These are phyloP conservation scores for Kregervanrija delftensis DNA, from an alignment of 805 yeast species.

Conservation along the genomic window DNA sequence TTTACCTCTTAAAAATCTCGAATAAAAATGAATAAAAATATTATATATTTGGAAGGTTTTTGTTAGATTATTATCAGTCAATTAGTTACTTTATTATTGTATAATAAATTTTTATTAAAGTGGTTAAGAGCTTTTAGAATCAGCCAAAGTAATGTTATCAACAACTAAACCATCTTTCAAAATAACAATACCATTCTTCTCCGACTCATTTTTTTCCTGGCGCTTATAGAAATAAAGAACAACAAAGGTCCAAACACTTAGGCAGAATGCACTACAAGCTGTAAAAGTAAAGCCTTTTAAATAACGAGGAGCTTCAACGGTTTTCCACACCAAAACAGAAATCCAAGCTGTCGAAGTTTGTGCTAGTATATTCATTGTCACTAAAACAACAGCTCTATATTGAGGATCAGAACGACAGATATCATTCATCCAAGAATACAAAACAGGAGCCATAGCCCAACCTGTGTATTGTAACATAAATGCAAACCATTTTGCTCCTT, in stretches of 20 bases:
- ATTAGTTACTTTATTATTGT: no score
- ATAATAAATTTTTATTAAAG: no score
- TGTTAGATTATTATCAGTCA: no score
- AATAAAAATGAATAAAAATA: no score
- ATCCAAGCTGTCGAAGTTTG: slow-evolving; percentile 36
- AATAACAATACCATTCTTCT: slow-evolving; percentile 41
- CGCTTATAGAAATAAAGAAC: slow-evolving; percentile 38
- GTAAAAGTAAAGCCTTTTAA: slow-evolving; percentile 29
- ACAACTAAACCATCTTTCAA: slow-evolving; percentile 28
- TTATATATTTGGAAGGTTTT: no score
- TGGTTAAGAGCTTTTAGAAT: no score
- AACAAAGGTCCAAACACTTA: slow-evolving; percentile 14
- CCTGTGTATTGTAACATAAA: slow-evolving; percentile 35
- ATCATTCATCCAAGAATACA: slow-evolving; percentile 48
- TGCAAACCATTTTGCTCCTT: slow-evolving; percentile 34
- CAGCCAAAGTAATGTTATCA: no score
- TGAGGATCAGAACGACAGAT: slow-evolving; percentile 36
- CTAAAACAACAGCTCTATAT: slow-evolving; percentile 32
- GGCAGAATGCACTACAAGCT: slow-evolving; percentile 19
- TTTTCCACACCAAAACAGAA: slow-evolving; percentile 36
- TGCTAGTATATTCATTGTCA: slow-evolving; percentile 34
- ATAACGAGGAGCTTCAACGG: slow-evolving; percentile 34
- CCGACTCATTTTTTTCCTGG: slow-evolving; percentile 40
- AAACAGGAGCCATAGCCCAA: slow-evolving; percentile 49
- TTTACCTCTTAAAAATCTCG: no score